phyloP scores from a whole-genome alignment of 306 rosid genomes.

The Gastrolobium bilobum region DNA sequence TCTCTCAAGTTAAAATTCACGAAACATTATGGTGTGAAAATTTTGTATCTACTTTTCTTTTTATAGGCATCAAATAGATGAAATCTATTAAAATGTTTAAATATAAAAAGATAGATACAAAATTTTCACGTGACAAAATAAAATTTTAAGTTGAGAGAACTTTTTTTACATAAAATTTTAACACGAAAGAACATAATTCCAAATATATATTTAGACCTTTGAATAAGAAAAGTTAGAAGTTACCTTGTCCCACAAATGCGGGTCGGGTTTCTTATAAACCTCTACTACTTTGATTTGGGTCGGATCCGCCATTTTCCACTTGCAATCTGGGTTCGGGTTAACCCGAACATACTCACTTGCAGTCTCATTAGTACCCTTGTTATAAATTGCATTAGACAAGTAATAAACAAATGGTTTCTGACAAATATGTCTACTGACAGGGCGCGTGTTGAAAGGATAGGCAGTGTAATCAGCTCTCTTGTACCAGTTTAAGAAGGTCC shows the following conservation, averaged over 20 bases:
- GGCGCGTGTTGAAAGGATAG: conserved; percentile 70
- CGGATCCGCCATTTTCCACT: conserved; percentile 72
- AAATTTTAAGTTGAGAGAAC: too few species aligned
- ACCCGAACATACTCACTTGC: conserved; percentile 50
- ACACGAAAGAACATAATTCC: neutral
- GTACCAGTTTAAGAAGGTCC: conserved; percentile 79
- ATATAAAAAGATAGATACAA: too few species aligned
- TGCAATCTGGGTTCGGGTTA: conserved; percentile 52
- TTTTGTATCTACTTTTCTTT: too few species aligned
- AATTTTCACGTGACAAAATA: too few species aligned
- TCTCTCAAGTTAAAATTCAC: too few species aligned
- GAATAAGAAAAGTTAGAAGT: neutral
- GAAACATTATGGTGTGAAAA: too few species aligned
- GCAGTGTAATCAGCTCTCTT: conserved; percentile 56
- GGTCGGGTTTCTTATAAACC: conserved; percentile 65
- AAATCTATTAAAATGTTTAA: too few species aligned
- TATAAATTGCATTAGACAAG: conserved; percentile 37
- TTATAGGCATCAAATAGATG: too few species aligned
- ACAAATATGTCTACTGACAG: conserved; percentile 55
- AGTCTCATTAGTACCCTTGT: conserved; percentile 36
- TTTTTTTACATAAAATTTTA: neutral
- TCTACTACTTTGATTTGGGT: conserved; percentile 51
- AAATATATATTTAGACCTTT: neutral
- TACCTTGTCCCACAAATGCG: conserved; percentile 78
- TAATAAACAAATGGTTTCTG: conserved; percentile 68